Evolutionary conservation across 2,329 filamentous ascomycete species (phyloP).

Genomic region (Cladophialophora yegresii): DNA sequence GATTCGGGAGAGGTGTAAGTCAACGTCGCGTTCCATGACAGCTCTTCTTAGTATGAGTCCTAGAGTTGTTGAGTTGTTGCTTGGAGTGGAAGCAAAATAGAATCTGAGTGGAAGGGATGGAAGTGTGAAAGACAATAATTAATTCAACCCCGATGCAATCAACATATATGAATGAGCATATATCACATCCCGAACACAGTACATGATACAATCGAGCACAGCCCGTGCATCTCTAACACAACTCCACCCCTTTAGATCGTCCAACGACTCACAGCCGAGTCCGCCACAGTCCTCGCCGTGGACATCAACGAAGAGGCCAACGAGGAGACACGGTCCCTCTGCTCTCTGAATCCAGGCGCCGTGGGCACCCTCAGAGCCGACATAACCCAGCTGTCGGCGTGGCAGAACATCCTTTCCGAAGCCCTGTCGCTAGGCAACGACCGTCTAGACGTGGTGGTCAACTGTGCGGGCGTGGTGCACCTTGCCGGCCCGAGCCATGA

Average conservation of each 20-base stretch:
- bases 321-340: slow-evolving; percentile 12
- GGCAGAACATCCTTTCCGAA: slow-evolving; percentile 23
- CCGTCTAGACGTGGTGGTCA: slow-evolving; percentile 30
- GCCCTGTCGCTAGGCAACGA: background rate
- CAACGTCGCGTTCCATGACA: background rate
- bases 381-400: slow-evolving; percentile 26
- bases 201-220: background rate
- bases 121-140: background rate
- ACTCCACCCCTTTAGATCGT: slow-evolving; percentile 21
- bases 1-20: background rate
- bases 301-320: slow-evolving; percentile 22
- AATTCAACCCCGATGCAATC: background rate
- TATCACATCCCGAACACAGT: too few species aligned
- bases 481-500: slow-evolving; percentile 26
- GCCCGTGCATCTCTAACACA: background rate
- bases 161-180: background rate
- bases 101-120: background rate
- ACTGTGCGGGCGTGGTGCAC: slow-evolving; percentile 30
- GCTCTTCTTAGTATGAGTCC: background rate
- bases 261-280: slow-evolving; percentile 22
- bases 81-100: background rate
- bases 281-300: slow-evolving; percentile 27
- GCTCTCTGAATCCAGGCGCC: slow-evolving; percentile 10
- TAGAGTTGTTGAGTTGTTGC: too few species aligned
- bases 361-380: slow-evolving; percentile 19